These are phyloP conservation scores for Globisporangium okanoganense DNA, from an alignment of 352 stramenopile species.

Conservation along the genomic window DNA sequence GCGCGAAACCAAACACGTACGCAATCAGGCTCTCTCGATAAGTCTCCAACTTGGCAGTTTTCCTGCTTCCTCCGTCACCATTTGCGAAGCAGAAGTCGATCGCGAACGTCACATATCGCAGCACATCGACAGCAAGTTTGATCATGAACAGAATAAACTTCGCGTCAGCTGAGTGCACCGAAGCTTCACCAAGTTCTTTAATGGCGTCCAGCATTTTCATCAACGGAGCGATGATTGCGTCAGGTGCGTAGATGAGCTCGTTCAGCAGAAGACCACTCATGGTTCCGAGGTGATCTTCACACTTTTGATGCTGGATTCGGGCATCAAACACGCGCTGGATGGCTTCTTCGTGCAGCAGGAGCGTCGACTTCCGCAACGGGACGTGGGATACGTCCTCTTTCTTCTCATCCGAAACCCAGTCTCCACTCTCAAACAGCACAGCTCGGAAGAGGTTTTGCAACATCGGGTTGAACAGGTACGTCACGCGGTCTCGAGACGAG, in stretches of 20 bases:
- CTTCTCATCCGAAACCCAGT: slow-evolving; percentile 70
- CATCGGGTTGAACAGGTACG: slow-evolving; percentile 84
- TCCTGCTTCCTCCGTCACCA: slow-evolving; percentile 22
- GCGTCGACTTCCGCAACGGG: slow-evolving; percentile 76
- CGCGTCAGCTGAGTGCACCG: slow-evolving; percentile 77
- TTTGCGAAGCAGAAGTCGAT: slow-evolving; percentile 42
- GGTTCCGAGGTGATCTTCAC: slow-evolving; percentile 90
- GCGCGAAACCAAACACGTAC: slow-evolving; percentile 71
- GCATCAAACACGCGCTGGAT: slow-evolving; percentile 73
- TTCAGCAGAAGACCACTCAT: slow-evolving; percentile 97
- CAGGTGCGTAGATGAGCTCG: slow-evolving; percentile 95
- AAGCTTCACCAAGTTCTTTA: slow-evolving; percentile 76
- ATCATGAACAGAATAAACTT: slow-evolving; percentile 89
- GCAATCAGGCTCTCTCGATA: slow-evolving; percentile 52
- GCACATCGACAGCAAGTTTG: slow-evolving; percentile 74
- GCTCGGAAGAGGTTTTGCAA: slow-evolving; percentile 83
- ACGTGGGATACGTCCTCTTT: slow-evolving; percentile 69
- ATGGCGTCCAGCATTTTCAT: slow-evolving; percentile 83
- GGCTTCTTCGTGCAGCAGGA: slow-evolving; percentile 78
- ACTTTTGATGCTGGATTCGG: slow-evolving; percentile 71
- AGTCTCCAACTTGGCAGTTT: slow-evolving; percentile 34
- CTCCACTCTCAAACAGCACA: slow-evolving; percentile 88
- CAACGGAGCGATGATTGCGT: slow-evolving; percentile 73
- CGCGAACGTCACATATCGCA: slow-evolving; percentile 75
- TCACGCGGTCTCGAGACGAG: slow-evolving; percentile 85